These are phyloP conservation scores for Nicotiana tabacum DNA, from an alignment of 257 asterid species.

Conservation along the genomic window DNA sequence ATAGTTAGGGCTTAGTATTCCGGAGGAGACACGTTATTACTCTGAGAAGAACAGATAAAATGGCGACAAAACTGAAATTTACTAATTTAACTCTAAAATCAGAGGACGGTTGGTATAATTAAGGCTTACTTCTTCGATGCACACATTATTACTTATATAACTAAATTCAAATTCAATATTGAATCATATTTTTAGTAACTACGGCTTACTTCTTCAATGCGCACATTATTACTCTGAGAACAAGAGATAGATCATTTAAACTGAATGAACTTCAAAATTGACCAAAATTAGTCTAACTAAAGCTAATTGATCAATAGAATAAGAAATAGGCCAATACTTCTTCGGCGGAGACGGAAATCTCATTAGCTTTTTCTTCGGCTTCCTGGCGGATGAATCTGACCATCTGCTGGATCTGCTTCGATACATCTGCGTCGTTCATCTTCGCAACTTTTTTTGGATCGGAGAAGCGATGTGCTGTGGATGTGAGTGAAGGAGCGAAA, in stretches of 20 bases:
- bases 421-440: slow-evolving; percentile 95
- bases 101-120: not conserved
- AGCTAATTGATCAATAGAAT: not conserved
- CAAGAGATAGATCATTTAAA: too few relatives aligned
- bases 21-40: not conserved
- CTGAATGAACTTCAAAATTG: not conserved
- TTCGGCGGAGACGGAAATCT: slow-evolving; percentile 95
- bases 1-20: not conserved
- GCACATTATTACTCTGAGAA: not conserved
- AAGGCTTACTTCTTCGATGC: not conserved
- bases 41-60: not conserved
- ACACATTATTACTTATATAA: not conserved
- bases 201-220: not conserved
- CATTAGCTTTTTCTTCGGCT: slow-evolving; percentile 96
- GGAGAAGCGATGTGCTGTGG: not conserved
- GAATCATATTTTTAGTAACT: not conserved
- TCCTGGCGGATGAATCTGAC: slow-evolving; percentile 99
- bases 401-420: slow-evolving; percentile 99
- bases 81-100: not conserved
- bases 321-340: slow-evolving; percentile 40
- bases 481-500: not conserved
- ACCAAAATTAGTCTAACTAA: not conserved
- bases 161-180: not conserved
- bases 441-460: slow-evolving; percentile 20
- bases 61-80: not conserved